Evolutionary conservation across 164 flowering plant genomes (phyloP).

Genomic region (Vitis rupestris): DNA sequence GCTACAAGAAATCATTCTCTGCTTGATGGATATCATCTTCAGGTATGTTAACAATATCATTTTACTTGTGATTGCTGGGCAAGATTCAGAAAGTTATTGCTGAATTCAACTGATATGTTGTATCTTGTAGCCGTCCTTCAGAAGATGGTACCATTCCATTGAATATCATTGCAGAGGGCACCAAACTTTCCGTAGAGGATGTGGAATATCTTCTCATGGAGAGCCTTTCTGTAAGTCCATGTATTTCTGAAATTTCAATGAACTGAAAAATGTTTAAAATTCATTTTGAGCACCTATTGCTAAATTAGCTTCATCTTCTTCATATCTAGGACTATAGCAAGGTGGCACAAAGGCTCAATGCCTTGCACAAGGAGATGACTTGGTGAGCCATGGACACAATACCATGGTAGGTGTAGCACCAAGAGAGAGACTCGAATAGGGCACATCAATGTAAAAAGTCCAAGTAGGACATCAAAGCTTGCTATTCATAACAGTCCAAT

Average conservation of each 20-base stretch:
- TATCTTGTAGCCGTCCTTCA: constrained; percentile 67
- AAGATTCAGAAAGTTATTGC: neutral
- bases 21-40: constrained; percentile 96
- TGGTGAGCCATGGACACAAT: too few species aligned
- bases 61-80: neutral
- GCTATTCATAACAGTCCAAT: too few species aligned
- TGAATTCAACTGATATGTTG: neutral
- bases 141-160: constrained; percentile 92
- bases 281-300: neutral
- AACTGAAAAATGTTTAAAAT: neutral
- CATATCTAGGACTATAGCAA: too few species aligned
- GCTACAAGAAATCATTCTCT: constrained; percentile 86
- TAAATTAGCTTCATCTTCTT: neutral
- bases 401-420: too few species aligned
- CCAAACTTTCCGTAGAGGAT: constrained; percentile 81
- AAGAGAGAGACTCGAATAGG: too few species aligned
- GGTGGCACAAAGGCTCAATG: too few species aligned
- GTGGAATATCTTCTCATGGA: constrained; percentile 96
- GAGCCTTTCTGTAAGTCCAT: constrained; percentile 81
- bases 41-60: constrained; percentile 39
- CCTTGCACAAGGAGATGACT: too few species aligned
- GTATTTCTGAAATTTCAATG: neutral
- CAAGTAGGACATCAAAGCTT: too few species aligned
- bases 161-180: constrained; percentile 73
- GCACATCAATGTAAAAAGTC: too few species aligned